Percentiles rank a stretch among this genome's conserved stretches.
These are phyloP conservation scores for Debaryomyces nepalensis DNA, from an alignment of 1,139 yeast genomes.

Conservation along the genomic window DNA sequence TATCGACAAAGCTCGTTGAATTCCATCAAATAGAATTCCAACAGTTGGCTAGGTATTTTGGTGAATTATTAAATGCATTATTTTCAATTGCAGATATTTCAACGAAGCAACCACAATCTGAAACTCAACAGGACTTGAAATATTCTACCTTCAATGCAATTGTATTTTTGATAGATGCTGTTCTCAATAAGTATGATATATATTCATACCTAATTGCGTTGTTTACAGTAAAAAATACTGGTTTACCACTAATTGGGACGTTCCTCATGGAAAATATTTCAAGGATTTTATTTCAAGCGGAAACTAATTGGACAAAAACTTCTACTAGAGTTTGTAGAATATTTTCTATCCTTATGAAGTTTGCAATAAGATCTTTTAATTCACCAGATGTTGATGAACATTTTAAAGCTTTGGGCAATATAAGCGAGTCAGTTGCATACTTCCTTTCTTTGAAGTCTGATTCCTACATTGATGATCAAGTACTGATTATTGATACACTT, in stretches of 20 bases:
- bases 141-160: conserved; percentile 57
- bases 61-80: conserved; percentile 51
- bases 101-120: conserved; percentile 21
- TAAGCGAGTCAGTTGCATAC: conserved; percentile 45
- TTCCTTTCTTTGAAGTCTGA: conserved; percentile 55
- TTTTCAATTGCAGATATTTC: conserved; percentile 44
- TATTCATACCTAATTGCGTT: conserved; percentile 59
- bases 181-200: conserved; percentile 70
- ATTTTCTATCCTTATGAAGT: conserved; percentile 53
- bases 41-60: conserved; percentile 57
- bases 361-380: conserved; percentile 36
- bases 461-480: conserved; percentile 60
- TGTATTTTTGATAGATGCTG: conserved; percentile 62
- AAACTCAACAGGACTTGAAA: conserved; percentile 23
- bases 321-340: conserved; percentile 69
- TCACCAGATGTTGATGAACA: conserved; percentile 35
- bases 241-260: conserved; percentile 56
- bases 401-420: conserved; percentile 32
- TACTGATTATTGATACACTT: conserved; percentile 58
- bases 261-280: conserved; percentile 52
- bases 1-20: conserved; percentile 46
- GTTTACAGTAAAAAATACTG: conserved; percentile 38
- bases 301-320: conserved; percentile 61
- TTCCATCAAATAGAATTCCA: conserved; percentile 48
- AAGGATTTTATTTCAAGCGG: conserved; percentile 53